Evolutionary conservation across 2,329 filamentous ascomycete species (phyloP), one percentile per base, ranked within the genome.

Genomic region (Xylariaceae sp.): DNA sequence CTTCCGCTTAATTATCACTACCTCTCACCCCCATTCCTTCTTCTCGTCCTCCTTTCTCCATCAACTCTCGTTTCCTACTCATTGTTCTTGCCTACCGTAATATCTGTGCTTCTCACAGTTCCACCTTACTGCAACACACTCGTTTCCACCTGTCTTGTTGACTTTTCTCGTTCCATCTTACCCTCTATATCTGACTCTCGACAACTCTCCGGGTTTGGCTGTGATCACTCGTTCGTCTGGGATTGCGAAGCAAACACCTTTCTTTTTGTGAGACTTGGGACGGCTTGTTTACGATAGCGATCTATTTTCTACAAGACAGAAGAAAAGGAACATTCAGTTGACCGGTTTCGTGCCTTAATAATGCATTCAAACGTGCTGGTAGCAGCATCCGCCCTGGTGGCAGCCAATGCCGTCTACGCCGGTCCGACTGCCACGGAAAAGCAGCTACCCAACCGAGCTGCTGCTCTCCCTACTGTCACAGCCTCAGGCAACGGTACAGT

Each of bases 401-500:
- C 75, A 63, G 65, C 75, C 57, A 68, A 67, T 55, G 56, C 73
- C 58, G 78, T 73, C 58, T 67, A 68, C 29, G 79, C 79, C 52
- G 72, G 71, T 8, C 80, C 81, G 48, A 81, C 80, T 32, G 70
- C 68, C 43, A 80, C 76, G 6, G 68, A 73, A 56, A 74, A 73
- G 52, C 68, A 78, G 59, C 70, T 75, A 26, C 76, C 77, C 6
- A 71, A 68, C 67, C 80, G 80, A 69, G 76, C 80, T 51, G 74
- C 74, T 58, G 70, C 70, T 48, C 62, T 81, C 30, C 75, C 80
- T 19, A 68, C 73, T 11, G 76, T 84, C 60, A 76, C 76, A 0
- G 77, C 72, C 48, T 80, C 77, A 26, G 80, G 80, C 62, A 84
- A 83, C 72, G 80, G 80, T 83, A 72, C 62, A 50, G 41, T 71